Conservation (phyloP, 2,329 filamentous ascomycete genomes). For the Pyricularia sp. region DNA sequence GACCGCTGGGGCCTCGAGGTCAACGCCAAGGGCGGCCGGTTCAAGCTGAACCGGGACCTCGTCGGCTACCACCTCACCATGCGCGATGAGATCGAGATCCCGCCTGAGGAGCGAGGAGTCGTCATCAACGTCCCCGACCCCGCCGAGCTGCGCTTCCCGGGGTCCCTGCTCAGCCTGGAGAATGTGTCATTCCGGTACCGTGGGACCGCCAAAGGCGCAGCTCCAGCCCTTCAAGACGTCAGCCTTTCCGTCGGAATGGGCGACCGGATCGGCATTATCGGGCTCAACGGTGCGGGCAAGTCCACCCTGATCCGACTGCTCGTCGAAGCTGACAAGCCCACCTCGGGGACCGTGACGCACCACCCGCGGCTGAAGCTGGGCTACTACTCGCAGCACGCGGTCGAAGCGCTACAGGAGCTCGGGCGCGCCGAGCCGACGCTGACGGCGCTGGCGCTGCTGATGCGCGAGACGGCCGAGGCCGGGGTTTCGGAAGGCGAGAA, state of each 20-base stretch:
- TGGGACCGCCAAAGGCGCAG: neutral
- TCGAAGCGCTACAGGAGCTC: conserved; percentile 55
- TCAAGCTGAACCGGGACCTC: conserved; percentile 72
- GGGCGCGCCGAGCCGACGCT: conserved; percentile 38
- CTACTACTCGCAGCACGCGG: conserved; percentile 74
- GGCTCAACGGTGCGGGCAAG: conserved; percentile 75
- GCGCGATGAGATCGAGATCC: conserved; percentile 63
- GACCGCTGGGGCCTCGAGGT: conserved; percentile 72
- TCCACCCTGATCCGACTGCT: conserved; percentile 68
- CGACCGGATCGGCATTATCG: conserved; percentile 65
- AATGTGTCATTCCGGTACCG: conserved; percentile 57
- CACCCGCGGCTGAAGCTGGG: conserved; percentile 64
- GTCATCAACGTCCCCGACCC: conserved; percentile 52
- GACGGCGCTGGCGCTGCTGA: conserved; percentile 58
- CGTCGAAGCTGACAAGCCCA: conserved; percentile 48
- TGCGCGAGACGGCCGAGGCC: conserved; percentile 39
- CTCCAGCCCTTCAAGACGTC: conserved; percentile 46
- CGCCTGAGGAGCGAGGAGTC: conserved; percentile 50
- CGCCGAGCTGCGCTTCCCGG: conserved; percentile 64
- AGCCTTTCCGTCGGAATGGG: conserved; percentile 62
- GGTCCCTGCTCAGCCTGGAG: conserved; percentile 64
- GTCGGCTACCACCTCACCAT: conserved; percentile 48
- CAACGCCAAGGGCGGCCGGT: conserved; percentile 59
- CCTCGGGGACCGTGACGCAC: conserved; percentile 49
- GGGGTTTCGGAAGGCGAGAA: conserved; percentile 55